Conservation (phyloP, 352 stramenopile species). For the Thalassiosira sp. region DNA sequence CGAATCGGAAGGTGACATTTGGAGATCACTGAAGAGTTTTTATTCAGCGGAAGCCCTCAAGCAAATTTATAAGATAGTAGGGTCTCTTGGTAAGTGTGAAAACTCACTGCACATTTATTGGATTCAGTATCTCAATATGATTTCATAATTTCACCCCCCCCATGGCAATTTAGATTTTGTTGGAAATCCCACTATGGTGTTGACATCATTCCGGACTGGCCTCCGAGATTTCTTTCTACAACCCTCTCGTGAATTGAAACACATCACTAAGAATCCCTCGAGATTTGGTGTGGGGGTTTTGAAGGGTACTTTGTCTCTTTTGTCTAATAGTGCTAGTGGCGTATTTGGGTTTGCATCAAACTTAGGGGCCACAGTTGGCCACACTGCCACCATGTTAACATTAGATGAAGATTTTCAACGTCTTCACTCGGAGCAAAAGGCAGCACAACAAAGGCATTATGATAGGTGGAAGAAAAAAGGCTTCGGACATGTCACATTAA, state of each 20-base stretch:
- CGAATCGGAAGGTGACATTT: conserved; percentile 76
- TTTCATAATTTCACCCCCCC: not conserved
- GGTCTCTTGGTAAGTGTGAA: conserved; percentile 62
- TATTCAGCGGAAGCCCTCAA: conserved; percentile 74
- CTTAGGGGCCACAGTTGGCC: conserved; percentile 60
- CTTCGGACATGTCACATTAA: conserved; percentile 61
- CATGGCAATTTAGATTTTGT: conserved; percentile 76
- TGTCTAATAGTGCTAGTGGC: conserved; percentile 79
- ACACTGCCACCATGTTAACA: conserved; percentile 69
- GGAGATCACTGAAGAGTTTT: conserved; percentile 68
- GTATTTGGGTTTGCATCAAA: conserved; percentile 82
- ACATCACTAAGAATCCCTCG: conserved; percentile 76
- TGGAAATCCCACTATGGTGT: conserved; percentile 81
- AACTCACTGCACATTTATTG: not conserved
- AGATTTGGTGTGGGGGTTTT: conserved; percentile 77
- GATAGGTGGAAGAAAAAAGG: conserved; percentile 73
- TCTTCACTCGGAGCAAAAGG: conserved; percentile 74
- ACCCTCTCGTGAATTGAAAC: conserved; percentile 75
- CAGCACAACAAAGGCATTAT: conserved; percentile 72
- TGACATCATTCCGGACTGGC: conserved; percentile 80
- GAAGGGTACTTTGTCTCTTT: conserved; percentile 82
- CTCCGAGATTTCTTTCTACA: conserved; percentile 79
- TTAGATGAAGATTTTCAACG: conserved; percentile 77
- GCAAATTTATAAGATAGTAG: conserved; percentile 84
- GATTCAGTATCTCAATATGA: not conserved